Base-by-base conservation (phyloP, 2,329 filamentous ascomycete species). In the Fusarium chlamydosporum region DNA sequence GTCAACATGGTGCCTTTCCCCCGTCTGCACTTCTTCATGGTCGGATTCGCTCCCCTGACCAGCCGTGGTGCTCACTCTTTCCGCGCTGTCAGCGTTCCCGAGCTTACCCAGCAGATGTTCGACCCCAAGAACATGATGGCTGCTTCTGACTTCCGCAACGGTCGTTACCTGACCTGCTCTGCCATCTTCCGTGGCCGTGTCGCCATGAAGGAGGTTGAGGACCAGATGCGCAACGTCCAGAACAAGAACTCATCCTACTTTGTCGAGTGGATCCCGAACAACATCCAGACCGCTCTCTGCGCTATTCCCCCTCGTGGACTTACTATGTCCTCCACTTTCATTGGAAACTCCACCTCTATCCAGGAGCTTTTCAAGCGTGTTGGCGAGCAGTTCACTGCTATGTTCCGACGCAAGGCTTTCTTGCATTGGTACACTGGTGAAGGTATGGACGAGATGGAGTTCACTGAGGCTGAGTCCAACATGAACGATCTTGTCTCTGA, bases 111-210 rank as follows among this genome's bases (percentile, higher is more conserved):
- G 88, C 96, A 99, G 85, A 98, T 99, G 94, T 99, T 97, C 88
- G 96, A 99, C 88, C 95, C 96, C 79, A 99, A 98, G 94, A 99
- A 99, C 91, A 99, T 99, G 95, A 99, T 99, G 96, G 96, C 96
- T 85, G 96, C 96, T 73, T 96, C 94, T 71, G 96, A 99, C 87
- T 99, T 99, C 94, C 93, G 96, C 79, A 99, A 98, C 84, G 96
- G 96, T 83, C 96, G 96, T 79, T 99, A 99, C 89, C 90, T 99
- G 79, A 99, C 96, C 76, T 99, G 96, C 91, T 98, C 92, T 82
- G 94, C 96, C 81, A 97, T 99, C 85, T 99, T 99, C 93, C 96
- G 96, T 84, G 96, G 96, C 80, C 97, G 97, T 89, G 93, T 99
- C 81, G 96, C 95, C 81, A 98, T 98, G 96, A 98, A 98, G 90